Percentiles rank a stretch among this genome's conserved stretches.
phyloP scores from a whole-genome alignment of 805 yeast genomes.

The Schwanniomyces vanrijiae region DNA sequence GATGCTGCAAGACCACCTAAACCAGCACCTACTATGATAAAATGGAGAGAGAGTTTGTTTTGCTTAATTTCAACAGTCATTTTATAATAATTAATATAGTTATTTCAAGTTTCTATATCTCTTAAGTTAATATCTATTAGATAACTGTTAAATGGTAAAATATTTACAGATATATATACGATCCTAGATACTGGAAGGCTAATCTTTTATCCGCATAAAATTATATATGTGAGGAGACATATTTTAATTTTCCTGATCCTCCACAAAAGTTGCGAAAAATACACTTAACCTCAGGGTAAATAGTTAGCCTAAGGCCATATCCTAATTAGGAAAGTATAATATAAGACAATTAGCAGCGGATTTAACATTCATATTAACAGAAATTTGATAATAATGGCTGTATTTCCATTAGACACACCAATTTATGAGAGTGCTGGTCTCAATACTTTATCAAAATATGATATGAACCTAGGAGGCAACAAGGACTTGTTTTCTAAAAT shows the following conservation, averaged over 20 bases:
- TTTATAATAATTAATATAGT: not conserved
- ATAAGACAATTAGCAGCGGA: not conserved
- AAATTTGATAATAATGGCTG: not conserved
- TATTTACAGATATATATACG: not conserved
- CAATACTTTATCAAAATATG: not conserved
- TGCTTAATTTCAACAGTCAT: slow-evolving; percentile 6
- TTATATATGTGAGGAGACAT: not conserved
- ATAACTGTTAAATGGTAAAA: not conserved
- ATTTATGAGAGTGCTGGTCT: not conserved
- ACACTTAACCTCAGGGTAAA: not conserved
- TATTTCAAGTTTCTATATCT: not conserved
- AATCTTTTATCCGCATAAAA: not conserved
- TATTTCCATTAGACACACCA: not conserved
- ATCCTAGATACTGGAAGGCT: not conserved
- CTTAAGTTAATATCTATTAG: not conserved
- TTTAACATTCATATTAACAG: not conserved
- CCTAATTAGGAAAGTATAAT: not conserved
- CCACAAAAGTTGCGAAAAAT: not conserved
- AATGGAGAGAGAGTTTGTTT: slow-evolving; percentile 10
- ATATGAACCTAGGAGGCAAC: not conserved
- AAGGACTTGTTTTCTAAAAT: not conserved
- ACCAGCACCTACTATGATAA: slow-evolving; percentile 29
- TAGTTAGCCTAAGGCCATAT: not conserved
- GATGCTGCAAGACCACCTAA: slow-evolving; percentile 30
- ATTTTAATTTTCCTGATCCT: not conserved